Conservation (phyloP, 331 rosid species). For the Phaseolus coccineus region DNA sequence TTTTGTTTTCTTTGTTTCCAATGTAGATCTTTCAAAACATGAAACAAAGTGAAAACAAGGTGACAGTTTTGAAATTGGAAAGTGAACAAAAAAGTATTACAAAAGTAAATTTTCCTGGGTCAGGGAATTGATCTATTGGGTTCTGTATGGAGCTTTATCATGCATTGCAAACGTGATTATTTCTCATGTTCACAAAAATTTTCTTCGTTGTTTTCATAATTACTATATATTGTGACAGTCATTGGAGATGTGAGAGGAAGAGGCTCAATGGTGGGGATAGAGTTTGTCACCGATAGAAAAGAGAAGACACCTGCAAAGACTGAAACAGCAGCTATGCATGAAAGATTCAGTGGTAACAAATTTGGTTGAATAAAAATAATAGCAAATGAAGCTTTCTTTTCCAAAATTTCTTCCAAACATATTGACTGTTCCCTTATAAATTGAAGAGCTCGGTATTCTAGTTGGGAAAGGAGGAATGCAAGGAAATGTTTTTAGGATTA, state of each 20-base stretch:
- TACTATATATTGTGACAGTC: conserved; percentile 50
- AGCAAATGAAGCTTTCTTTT: neutral
- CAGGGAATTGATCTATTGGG: too few relatives aligned
- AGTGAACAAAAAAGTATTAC: too few relatives aligned
- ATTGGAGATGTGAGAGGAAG: conserved; percentile 88
- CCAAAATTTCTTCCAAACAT: conserved; percentile 1
- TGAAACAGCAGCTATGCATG: conserved; percentile 67
- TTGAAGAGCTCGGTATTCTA: conserved; percentile 74
- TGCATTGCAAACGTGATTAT: neutral
- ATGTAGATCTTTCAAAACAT: too few relatives aligned
- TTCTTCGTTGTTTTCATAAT: conserved; percentile 2
- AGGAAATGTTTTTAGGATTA: conserved; percentile 78
- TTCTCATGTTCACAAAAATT: neutral
- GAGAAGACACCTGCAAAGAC: conserved; percentile 81
- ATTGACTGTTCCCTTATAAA: conserved; percentile 42
- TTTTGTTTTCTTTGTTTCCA: too few relatives aligned
- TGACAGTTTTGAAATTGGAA: too few relatives aligned
- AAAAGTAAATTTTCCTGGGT: too few relatives aligned
- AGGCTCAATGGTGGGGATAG: conserved; percentile 82
- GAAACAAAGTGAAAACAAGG: too few relatives aligned
- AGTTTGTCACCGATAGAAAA: conserved; percentile 67
- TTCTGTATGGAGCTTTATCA: neutral
- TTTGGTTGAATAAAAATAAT: neutral
- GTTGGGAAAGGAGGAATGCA: conserved; percentile 82
- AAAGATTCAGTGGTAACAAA: conserved; percentile 73